These are phyloP conservation scores for Talaromyces amestolkiae DNA, from an alignment of 2,329 filamentous ascomycete species.

Conservation along the genomic window DNA sequence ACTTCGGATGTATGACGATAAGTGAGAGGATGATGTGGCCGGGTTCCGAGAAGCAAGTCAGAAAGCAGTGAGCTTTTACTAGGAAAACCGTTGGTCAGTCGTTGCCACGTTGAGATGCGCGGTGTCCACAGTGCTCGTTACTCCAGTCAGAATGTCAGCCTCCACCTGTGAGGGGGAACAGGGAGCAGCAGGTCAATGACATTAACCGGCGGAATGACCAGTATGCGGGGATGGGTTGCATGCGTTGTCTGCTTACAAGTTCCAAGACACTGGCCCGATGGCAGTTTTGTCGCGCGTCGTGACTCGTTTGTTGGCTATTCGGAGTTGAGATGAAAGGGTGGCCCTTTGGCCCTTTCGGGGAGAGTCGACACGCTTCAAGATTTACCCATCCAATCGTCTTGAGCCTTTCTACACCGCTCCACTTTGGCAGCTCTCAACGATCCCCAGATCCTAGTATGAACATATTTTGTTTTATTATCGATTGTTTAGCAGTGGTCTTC, in stretches of 20 bases:
- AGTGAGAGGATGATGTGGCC: neutral
- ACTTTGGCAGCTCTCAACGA: neutral
- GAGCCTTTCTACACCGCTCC: neutral
- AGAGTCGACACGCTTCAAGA: constrained; percentile 2
- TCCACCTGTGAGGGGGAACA: neutral
- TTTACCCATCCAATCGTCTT: neutral
- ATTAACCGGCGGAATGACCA: neutral
- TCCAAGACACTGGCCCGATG: neutral
- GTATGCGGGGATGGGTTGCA: neutral
- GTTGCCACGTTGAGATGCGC: neutral
- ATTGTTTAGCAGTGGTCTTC: neutral
- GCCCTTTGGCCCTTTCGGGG: neutral
- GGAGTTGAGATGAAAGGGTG: neutral
- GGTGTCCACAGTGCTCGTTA: neutral
- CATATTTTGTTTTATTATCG: neutral
- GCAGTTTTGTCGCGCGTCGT: neutral
- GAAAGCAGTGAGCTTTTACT: neutral
- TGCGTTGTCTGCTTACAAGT: neutral
- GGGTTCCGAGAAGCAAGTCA: constrained; percentile 9
- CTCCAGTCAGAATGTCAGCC: neutral
- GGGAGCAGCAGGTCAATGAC: neutral
- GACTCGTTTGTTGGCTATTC: neutral
- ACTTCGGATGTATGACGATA: neutral
- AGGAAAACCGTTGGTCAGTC: neutral
- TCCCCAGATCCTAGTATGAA: neutral